These are phyloP conservation scores for Aschersonia sp. DNA, from an alignment of 2,329 filamentous ascomycete species.

Conservation along the genomic window DNA sequence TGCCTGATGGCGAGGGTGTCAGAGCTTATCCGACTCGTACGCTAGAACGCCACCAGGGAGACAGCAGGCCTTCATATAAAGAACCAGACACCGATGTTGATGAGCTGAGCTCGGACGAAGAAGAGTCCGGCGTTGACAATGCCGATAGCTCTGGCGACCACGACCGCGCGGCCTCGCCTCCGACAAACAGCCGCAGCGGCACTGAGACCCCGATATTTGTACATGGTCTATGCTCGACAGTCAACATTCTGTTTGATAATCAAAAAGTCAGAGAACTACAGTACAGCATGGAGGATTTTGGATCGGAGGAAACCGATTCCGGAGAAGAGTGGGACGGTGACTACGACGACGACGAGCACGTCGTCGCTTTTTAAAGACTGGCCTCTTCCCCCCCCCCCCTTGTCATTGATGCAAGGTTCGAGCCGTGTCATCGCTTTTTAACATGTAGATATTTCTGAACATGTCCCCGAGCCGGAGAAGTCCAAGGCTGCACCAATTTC, in stretches of 20 bases:
- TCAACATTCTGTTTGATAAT: conserved; percentile 63
- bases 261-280: conserved; percentile 55
- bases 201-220: conserved; percentile 19
- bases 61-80: conserved; percentile 20
- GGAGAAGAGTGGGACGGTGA: conserved; percentile 46
- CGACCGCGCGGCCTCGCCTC: background rate
- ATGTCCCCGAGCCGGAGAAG: too few relatives aligned
- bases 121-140: conserved; percentile 1
- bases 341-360: conserved; percentile 30
- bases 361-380: conserved; percentile 13
- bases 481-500: too few relatives aligned
- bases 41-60: conserved; percentile 5
- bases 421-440: too few relatives aligned
- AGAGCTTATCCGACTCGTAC: conserved; percentile 6
- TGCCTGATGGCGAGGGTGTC: background rate
- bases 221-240: conserved; percentile 57
- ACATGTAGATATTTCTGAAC: too few relatives aligned
- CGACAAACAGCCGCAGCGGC: background rate
- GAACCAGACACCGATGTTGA: conserved; percentile 32
- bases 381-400: background rate
- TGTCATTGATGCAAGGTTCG: background rate
- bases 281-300: conserved; percentile 58
- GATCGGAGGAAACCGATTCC: conserved; percentile 39
- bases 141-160: conserved; percentile 4
- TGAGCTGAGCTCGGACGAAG: conserved; percentile 18